Evolutionary conservation across 2,329 filamentous ascomycete species (phyloP).

Genomic region (Cladosporium sp.): DNA sequence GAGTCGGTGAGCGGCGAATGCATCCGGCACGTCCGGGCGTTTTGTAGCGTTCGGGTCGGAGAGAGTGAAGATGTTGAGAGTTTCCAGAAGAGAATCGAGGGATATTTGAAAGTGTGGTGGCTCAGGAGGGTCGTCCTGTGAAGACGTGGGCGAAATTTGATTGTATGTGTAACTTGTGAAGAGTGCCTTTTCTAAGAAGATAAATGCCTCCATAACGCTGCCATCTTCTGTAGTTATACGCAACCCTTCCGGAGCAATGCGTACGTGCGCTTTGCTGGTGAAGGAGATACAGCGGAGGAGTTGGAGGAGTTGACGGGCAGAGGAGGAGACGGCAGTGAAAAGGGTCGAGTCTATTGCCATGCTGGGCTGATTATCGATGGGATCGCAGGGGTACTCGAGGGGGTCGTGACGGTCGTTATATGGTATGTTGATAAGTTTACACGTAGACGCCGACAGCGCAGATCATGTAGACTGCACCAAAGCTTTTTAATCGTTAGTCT

Average conservation of each 20-base stretch:
- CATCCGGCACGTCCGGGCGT: slow-evolving; percentile 33
- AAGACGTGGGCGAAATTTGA: slow-evolving; percentile 35
- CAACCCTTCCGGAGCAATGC: slow-evolving; percentile 80
- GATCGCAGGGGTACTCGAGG: slow-evolving; percentile 72
- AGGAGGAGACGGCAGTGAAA: slow-evolving; percentile 73
- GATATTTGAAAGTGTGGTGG: slow-evolving; percentile 81
- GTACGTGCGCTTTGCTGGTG: slow-evolving; percentile 58
- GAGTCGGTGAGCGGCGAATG: slow-evolving; percentile 35
- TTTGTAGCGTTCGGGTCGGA: slow-evolving; percentile 37
- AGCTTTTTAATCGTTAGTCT: slow-evolving; percentile 48
- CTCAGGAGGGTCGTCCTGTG: slow-evolving; percentile 36
- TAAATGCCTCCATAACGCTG: slow-evolving; percentile 82
- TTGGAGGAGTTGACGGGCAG: slow-evolving; percentile 68
- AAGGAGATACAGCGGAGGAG: slow-evolving; percentile 61
- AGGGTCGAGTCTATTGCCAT: slow-evolving; percentile 48
- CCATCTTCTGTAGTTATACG: slow-evolving; percentile 85
- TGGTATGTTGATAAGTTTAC: slow-evolving; percentile 43
- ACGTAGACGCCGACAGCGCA: slow-evolving; percentile 99
- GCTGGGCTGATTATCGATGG: slow-evolving; percentile 65
- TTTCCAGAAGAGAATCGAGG: slow-evolving; percentile 82
- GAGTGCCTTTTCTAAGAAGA: slow-evolving; percentile 81
- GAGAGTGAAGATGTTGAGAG: slow-evolving; percentile 88
- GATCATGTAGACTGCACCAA: slow-evolving; percentile 97
- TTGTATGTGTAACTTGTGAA: slow-evolving; percentile 83
- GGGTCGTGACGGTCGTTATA: slow-evolving; percentile 33